Conservation (phyloP, 805 yeast genomes). For the Candida qinlingensis region DNA sequence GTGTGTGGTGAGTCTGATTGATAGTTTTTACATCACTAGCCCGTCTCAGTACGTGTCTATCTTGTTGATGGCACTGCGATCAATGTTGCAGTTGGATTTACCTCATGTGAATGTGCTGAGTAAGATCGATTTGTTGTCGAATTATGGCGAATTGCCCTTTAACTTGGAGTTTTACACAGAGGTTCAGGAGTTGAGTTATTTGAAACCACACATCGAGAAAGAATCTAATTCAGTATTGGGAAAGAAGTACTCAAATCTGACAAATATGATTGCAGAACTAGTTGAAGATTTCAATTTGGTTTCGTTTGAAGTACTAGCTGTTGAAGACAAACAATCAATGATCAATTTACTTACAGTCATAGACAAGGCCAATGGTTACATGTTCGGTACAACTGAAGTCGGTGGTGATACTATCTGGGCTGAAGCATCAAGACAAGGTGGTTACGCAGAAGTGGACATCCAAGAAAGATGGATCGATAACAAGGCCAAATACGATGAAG, state of each 20-base stretch:
- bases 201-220: constrained; percentile 62
- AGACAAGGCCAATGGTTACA: constrained; percentile 91
- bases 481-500: constrained; percentile 70
- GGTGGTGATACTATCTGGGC: constrained; percentile 99
- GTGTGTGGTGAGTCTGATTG: constrained; percentile 83
- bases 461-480: constrained; percentile 95
- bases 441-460: constrained; percentile 53
- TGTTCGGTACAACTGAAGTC: constrained; percentile 86
- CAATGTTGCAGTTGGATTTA: constrained; percentile 88
- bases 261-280: constrained; percentile 74
- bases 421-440: constrained; percentile 85
- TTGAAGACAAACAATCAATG: constrained; percentile 92
- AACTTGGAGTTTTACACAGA: constrained; percentile 84
- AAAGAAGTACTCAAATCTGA: constrained; percentile 56
- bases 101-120: constrained; percentile 93
- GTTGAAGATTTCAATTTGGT: constrained; percentile 86
- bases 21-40: constrained; percentile 72
- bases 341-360: constrained; percentile 68
- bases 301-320: constrained; percentile 80
- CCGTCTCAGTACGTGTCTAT: constrained; percentile 89
- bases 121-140: constrained; percentile 76
- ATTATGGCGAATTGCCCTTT: constrained; percentile 80
- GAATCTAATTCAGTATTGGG: constrained; percentile 68
- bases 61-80: constrained; percentile 70
- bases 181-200: constrained; percentile 72